These are phyloP conservation scores for Haberlea rhodopensis DNA, from an alignment of 257 asterid genomes.

Conservation along the genomic window DNA sequence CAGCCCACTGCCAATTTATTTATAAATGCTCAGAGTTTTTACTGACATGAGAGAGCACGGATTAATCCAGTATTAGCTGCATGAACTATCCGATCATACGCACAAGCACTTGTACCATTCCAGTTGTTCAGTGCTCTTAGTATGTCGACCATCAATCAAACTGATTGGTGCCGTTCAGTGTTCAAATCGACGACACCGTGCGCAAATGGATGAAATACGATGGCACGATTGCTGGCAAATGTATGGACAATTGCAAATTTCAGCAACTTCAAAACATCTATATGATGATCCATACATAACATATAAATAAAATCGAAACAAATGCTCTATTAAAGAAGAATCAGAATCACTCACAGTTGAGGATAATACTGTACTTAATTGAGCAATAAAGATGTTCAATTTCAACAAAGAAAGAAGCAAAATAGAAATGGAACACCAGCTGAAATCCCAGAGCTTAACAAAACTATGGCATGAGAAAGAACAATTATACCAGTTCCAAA, in stretches of 20 bases:
- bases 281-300: background rate
- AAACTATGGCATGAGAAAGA: constrained; percentile 18
- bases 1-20: background rate
- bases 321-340: background rate
- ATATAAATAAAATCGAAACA: background rate
- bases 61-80: background rate
- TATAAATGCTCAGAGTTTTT: background rate
- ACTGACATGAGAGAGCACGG: background rate
- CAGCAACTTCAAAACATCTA: too few relatives aligned
- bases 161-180: background rate
- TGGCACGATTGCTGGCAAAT: background rate
- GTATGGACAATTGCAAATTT: background rate
- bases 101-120: background rate
- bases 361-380: background rate
- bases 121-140: background rate
- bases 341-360: background rate
- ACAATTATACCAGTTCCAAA: constrained; percentile 20
- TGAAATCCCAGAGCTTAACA: constrained; percentile 16
- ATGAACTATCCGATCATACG: background rate
- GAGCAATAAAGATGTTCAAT: background rate
- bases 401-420: constrained; percentile 6
- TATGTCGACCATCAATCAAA: background rate
- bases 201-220: background rate
- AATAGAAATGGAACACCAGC: background rate
- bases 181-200: background rate